phyloP scores from a whole-genome alignment of 2,329 filamentous ascomycete genomes.

The Venturia aucupariae region DNA sequence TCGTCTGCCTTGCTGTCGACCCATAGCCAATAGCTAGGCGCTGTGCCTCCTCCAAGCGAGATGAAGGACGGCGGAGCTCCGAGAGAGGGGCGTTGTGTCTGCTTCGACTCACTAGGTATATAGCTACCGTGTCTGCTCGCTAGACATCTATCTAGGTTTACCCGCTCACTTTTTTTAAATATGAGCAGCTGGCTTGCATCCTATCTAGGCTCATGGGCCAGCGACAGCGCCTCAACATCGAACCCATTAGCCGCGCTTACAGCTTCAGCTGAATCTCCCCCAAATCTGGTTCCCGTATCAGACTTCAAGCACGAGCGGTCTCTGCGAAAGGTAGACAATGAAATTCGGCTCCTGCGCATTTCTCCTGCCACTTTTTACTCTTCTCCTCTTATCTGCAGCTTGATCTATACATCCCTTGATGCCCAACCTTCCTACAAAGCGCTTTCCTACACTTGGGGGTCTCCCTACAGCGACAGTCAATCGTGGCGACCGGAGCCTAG shows the following conservation, averaged over 20 bases:
- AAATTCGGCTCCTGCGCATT: not conserved
- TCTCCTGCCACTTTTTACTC: not conserved
- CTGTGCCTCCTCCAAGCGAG: not conserved
- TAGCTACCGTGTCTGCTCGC: not conserved
- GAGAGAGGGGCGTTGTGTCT: not conserved
- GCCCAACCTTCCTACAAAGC: not conserved
- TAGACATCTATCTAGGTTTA: not conserved
- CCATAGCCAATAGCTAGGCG: not conserved
- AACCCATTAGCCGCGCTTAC: not conserved
- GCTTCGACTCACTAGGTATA: not conserved
- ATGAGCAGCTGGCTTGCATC: not conserved
- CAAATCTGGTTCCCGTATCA: not conserved
- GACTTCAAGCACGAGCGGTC: not conserved
- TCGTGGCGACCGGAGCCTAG: not conserved
- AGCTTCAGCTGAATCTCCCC: not conserved
- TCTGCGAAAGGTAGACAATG: not conserved
- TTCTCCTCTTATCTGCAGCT: not conserved
- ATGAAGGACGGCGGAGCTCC: not conserved
- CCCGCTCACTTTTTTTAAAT: not conserved
- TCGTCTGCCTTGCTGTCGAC: not conserved
- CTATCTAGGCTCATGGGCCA: not conserved
- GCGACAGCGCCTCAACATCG: not conserved
- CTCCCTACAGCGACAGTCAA: not conserved
- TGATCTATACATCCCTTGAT: not conserved
- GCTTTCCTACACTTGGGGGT: conserved; percentile 1